Conservation (phyloP, 805 yeast species). For the Candida hungchunana region DNA sequence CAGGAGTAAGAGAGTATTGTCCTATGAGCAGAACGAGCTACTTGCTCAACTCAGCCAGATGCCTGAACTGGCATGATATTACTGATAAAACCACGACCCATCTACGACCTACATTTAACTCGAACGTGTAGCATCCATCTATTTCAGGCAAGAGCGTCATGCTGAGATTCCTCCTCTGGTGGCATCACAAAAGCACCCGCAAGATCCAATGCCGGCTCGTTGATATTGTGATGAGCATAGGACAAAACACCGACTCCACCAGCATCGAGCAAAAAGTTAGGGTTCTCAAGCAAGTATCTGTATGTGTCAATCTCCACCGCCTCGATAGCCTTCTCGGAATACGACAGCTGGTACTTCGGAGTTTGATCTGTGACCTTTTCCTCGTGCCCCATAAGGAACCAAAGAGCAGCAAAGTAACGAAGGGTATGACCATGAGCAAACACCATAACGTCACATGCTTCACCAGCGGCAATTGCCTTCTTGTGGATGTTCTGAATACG, state of each 20-base stretch:
- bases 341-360: slow-evolving; percentile 22
- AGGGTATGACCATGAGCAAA: slow-evolving; percentile 94
- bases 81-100: background rate
- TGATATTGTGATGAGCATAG: slow-evolving; percentile 77
- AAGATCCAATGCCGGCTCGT: slow-evolving; percentile 82
- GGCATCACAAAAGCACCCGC: slow-evolving; percentile 83
- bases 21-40: slow-evolving; percentile 51
- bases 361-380: slow-evolving; percentile 3
- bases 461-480: slow-evolving; percentile 44
- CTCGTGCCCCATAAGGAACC: slow-evolving; percentile 51
- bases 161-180: slow-evolving; percentile 45
- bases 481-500: slow-evolving; percentile 60
- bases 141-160: slow-evolving; percentile 4
- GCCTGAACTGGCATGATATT: slow-evolving; percentile 9
- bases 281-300: slow-evolving; percentile 47
- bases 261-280: slow-evolving; percentile 83
- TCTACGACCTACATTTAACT: too few relatives aligned
- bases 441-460: slow-evolving; percentile 68
- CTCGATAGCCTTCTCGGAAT: slow-evolving; percentile 28
- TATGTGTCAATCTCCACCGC: slow-evolving; percentile 30
- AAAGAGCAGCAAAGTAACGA: slow-evolving; percentile 83
- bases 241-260: slow-evolving; percentile 93
- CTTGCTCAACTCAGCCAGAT: slow-evolving; percentile 39
- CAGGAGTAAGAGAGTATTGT: slow-evolving; percentile 34
- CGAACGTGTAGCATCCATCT: too few relatives aligned